Evolutionary conservation across 176 grass and related monocot species (phyloP).

Genomic region (Urochloa ruziziensis): DNA sequence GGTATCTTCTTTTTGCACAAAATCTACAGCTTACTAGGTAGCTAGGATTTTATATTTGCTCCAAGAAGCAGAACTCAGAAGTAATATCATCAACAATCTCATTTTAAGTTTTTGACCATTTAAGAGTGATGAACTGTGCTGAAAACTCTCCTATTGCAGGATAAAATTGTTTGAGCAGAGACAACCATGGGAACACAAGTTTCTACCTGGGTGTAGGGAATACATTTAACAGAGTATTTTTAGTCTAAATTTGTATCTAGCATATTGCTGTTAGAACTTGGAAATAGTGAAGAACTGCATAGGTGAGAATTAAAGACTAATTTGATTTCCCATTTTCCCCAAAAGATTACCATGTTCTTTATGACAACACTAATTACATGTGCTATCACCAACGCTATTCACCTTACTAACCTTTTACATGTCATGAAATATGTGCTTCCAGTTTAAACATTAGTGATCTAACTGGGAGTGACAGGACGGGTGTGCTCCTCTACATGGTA

Average conservation of each 20-base stretch:
- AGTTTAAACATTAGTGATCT: neutral
- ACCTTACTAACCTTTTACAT: constrained; percentile 11
- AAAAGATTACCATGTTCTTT: constrained; percentile 9
- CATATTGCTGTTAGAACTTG: neutral
- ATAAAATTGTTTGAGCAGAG: neutral
- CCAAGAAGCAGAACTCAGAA: constrained; percentile 11
- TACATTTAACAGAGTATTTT: neutral
- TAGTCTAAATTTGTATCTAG: constrained; percentile 10
- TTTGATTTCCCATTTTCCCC: neutral
- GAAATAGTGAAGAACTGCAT: neutral
- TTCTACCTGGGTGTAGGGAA: neutral
- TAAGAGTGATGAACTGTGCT: neutral
- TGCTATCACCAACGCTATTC: neutral
- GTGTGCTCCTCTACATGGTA: neutral
- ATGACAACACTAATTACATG: constrained; percentile 8
- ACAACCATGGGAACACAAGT: neutral
- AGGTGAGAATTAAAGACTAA: neutral
- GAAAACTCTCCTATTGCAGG: constrained; percentile 11
- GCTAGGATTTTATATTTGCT: neutral
- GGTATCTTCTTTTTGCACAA: no score
- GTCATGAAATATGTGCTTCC: constrained; percentile 4
- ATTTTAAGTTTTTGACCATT: constrained; percentile 9
- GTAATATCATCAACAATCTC: neutral
- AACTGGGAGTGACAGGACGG: no score
- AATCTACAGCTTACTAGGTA: no score